phyloP scores from a whole-genome alignment of 1,139 yeast species.

The Geotrichum phurueaensis region DNA sequence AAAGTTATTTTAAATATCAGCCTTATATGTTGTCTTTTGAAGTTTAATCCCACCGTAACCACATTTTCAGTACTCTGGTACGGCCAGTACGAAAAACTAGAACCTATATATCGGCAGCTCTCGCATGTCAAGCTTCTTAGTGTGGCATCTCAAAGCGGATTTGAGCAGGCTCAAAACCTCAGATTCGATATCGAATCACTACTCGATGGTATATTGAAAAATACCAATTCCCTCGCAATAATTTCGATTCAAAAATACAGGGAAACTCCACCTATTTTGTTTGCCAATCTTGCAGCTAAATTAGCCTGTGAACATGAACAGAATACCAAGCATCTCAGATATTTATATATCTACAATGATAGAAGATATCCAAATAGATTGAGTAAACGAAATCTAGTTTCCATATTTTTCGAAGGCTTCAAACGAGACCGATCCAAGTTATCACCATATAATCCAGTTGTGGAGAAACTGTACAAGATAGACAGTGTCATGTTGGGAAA shows the following conservation, averaged over 20 bases:
- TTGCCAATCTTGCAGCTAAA: not conserved
- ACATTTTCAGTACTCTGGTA: not conserved
- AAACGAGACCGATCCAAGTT: not conserved
- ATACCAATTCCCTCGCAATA: not conserved
- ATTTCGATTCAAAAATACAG: not conserved
- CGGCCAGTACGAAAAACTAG: not conserved
- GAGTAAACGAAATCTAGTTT: not conserved
- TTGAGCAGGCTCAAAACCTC: not conserved
- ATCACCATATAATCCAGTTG: not conserved
- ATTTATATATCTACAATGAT: not conserved
- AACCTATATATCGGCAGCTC: not conserved
- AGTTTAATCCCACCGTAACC: not conserved
- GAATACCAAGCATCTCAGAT: not conserved
- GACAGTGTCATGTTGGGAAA: not conserved
- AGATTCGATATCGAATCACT: not conserved
- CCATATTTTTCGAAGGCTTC: not conserved
- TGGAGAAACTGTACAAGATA: not conserved
- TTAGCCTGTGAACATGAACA: not conserved
- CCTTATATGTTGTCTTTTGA: not conserved
- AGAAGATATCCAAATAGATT: not conserved
- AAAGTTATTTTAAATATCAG: not conserved
- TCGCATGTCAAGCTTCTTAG: not conserved
- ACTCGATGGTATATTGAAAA: not conserved
- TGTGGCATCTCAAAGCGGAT: not conserved
- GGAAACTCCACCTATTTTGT: not conserved